Percentiles rank a stretch among this genome's conserved stretches.
Evolutionary conservation across 2,329 filamentous ascomycete genomes (phyloP).

Genomic region (Berkeleyomyces basicola): DNA sequence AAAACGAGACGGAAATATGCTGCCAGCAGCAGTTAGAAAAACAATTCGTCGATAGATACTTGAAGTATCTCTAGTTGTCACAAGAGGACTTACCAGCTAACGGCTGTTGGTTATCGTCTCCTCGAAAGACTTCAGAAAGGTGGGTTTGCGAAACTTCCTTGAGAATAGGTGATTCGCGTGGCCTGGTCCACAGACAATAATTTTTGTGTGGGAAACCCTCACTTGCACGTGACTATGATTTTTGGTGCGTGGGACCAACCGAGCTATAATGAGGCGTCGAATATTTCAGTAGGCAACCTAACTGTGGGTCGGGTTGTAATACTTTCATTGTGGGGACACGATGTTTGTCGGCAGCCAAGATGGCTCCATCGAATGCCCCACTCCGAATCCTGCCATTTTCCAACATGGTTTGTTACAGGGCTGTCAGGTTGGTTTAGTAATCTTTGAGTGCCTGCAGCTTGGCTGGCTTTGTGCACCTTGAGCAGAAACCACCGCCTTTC

Average conservation of each 20-base stretch:
- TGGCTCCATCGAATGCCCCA: not conserved
- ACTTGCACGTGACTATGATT: constrained; percentile 9
- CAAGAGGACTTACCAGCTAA: constrained; percentile 13
- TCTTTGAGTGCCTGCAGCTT: not conserved
- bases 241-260: constrained; percentile 9
- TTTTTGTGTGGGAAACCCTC: constrained; percentile 15
- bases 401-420: not conserved
- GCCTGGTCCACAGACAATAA: constrained; percentile 13
- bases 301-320: not conserved
- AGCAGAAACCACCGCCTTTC: not conserved
- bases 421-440: not conserved
- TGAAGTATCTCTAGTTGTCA: constrained; percentile 7
- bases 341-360: not conserved
- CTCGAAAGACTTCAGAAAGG: constrained; percentile 14
- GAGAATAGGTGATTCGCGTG: constrained; percentile 14
- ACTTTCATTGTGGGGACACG: not conserved
- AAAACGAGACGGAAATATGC: constrained; percentile 14
- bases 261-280: not conserved
- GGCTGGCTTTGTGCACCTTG: not conserved
- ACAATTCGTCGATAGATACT: not conserved
- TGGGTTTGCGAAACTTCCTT: constrained; percentile 13
- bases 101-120: constrained; percentile 14
- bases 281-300: not conserved
- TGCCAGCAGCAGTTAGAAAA: constrained; percentile 15
- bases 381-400: not conserved